Base-by-base conservation (phyloP, 805 yeast species). In the Pichia heedii region DNA sequence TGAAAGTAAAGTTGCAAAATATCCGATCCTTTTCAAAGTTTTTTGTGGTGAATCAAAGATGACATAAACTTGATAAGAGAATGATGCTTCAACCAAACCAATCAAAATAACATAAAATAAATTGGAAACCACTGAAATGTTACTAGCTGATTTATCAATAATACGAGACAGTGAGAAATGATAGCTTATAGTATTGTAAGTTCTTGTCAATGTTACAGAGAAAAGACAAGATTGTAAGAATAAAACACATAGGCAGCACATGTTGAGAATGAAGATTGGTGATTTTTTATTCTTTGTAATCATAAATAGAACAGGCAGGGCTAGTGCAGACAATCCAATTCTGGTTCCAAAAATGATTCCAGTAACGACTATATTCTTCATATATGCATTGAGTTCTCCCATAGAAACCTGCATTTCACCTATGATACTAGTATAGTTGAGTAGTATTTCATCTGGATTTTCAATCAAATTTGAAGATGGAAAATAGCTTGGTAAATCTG, bases 231-330 rank as follows among this genome's bases (percentile, higher is more conserved):
- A 74, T 42, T 84, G 81, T 15, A 87, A 44, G 5, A 81, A 59
- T 42, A 81, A 62, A 5, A 78, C 56, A 3, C 75, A 40, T 41
- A 90, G 65, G 29, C 84, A 75, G 3, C 69, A 40, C 56, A 79
- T 79, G 60, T 89, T 88, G 37, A 87, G 62, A n/a, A 79, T 58
- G 58, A 86, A 90, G 24, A 87, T 74, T 8, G 88, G 84, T 0
- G 89, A 76, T 20, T 61, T 70, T 52, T 70, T 76, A 46, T 73
- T 75, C 43, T 70, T 73, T 2, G 77, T 68, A 8, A 73, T 61
- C 45, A 79, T 57, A 53, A 72, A 68, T 36, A 79, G 61, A 5
- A 70, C 51, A 13, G 73, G 58, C 5, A 68, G 57, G 12, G 73
- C 58, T 41, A 75, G 55, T 5, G 79, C 69, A 2, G 77, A 70